Evolutionary conservation across 2,329 filamentous ascomycete species (phyloP).

Genomic region (Zopfia rhizophila): DNA sequence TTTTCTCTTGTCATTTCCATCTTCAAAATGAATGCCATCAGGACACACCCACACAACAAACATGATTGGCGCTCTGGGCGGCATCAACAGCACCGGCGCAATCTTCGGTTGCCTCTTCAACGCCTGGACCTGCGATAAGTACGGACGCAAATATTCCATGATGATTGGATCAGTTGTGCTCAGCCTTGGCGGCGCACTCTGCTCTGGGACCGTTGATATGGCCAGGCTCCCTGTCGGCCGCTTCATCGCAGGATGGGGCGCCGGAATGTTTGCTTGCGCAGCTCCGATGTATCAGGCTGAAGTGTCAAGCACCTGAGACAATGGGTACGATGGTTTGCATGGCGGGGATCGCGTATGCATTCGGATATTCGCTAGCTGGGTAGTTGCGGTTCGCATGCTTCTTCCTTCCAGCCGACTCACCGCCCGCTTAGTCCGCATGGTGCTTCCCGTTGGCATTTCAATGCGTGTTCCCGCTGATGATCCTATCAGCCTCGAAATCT

Average conservation of each 20-base stretch:
- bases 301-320: constrained; percentile 52
- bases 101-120: constrained; percentile 52
- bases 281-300: constrained; percentile 54
- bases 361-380: constrained; percentile 53
- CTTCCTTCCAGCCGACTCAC: constrained; percentile 45
- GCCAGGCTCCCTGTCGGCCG: constrained; percentile 55
- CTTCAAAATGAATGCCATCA: neutral
- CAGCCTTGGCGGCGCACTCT: constrained; percentile 54
- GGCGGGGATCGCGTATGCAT: constrained; percentile 54
- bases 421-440: constrained; percentile 54
- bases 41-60: constrained; percentile 56
- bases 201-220: constrained; percentile 48
- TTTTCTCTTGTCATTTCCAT: no score
- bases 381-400: constrained; percentile 57
- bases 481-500: constrained; percentile 51
- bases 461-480: constrained; percentile 51
- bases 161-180: constrained; percentile 50
- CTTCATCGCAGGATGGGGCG: constrained; percentile 51
- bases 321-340: constrained; percentile 49
- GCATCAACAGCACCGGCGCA: constrained; percentile 55
- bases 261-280: constrained; percentile 47
- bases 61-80: constrained; percentile 58
- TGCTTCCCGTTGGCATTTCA: constrained; percentile 59
- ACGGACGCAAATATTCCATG: constrained; percentile 52
- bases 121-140: constrained; percentile 53